Evolutionary conservation across 768 basidiomycete species (phyloP).

Genomic region (Suillus ampliporus): DNA sequence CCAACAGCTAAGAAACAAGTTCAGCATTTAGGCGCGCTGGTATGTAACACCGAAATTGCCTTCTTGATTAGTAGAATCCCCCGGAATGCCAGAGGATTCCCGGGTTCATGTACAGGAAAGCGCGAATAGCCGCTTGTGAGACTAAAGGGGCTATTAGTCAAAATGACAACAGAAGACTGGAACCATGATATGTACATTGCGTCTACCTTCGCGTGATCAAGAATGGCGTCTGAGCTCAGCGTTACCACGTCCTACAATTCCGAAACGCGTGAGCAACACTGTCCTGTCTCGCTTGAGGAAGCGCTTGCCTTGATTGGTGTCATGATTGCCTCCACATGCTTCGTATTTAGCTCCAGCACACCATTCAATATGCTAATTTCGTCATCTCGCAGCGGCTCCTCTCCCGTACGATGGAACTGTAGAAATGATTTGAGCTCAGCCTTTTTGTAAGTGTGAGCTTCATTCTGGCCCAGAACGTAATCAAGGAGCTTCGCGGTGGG

Average conservation of each 20-base stretch:
- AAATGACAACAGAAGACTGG: constrained; percentile 6
- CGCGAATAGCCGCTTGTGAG: constrained; percentile 88
- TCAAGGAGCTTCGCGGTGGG: constrained; percentile 79
- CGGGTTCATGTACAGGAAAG: constrained; percentile 86
- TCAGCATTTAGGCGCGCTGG: constrained; percentile 16
- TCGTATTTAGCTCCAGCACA: constrained; percentile 77
- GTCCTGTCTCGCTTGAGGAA: constrained; percentile 12
- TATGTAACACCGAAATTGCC: constrained; percentile 42
- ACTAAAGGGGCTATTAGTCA: constrained; percentile 39
- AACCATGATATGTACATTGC: constrained; percentile 54
- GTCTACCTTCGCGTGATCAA: constrained; percentile 85
- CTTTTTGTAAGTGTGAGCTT: constrained; percentile 80
- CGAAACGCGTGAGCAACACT: constrained; percentile 13
- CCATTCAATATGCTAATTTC: constrained; percentile 84
- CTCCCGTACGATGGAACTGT: constrained; percentile 77
- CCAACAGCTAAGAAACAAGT: constrained; percentile 64
- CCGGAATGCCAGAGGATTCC: constrained; percentile 70
- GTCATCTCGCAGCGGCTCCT: constrained; percentile 78
- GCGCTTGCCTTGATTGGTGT: constrained; percentile 68
- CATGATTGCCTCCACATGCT: constrained; percentile 81
- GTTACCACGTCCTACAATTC: constrained; percentile 76
- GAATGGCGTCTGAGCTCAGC: constrained; percentile 73
- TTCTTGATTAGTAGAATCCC: constrained; percentile 87
- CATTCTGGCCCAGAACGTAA: constrained; percentile 74
- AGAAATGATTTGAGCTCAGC: constrained; percentile 81